Base-by-base conservation (phyloP, 192 early-diverging fungal genomes). In the Coemansia sp. region DNA sequence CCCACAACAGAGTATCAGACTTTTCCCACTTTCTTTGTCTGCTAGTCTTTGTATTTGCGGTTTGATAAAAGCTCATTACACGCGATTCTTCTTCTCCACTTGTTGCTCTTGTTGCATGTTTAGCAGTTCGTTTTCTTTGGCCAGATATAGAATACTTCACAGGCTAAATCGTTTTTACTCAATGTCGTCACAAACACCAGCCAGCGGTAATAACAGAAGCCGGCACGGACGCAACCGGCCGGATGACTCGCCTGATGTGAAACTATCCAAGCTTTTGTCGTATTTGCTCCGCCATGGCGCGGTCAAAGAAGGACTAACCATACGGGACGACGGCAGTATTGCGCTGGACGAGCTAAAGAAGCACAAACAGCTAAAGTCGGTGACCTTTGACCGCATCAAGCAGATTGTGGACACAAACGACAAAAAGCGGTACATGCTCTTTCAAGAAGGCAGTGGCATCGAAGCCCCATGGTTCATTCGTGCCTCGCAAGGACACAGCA, bases 201-300 rank as follows among this genome's bases (percentile, higher is more conserved):
- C 40, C 38, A 25, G 28, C 28, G 23, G 20, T 17, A 17, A 18
- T 48, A 18, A 47, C 20, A 42, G 59, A 48, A 34, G 31, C 24
- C 11, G 40, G 3, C 15, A n/a, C 40, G 40, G 40, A 44, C 40
- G 15, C 40, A 44, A 60, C 8, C 34, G 37, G 51, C 48, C 37
- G 18, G 46, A 67, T 26, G 79, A 76, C 47, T 60, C 70, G 8
- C 74, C 74, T 17, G 79, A 82, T 7, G 75, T 85, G 23, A 75
- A 68, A 56, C 61, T 89, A 12, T 93, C 91, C 31, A 96, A 96
- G 68, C 63, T 83, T 3, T 71, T 97, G 10, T 88, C 92, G 0
- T 92, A 90, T 79, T 42, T 96, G 5, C 84, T 97, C 24, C 87
- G 94, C 24, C 95, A 97, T 62, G 88, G 87, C 21, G 93, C 94